Evolutionary conservation across 148 eudicot species (phyloP).

Genomic region (Persicaria maculosa): DNA sequence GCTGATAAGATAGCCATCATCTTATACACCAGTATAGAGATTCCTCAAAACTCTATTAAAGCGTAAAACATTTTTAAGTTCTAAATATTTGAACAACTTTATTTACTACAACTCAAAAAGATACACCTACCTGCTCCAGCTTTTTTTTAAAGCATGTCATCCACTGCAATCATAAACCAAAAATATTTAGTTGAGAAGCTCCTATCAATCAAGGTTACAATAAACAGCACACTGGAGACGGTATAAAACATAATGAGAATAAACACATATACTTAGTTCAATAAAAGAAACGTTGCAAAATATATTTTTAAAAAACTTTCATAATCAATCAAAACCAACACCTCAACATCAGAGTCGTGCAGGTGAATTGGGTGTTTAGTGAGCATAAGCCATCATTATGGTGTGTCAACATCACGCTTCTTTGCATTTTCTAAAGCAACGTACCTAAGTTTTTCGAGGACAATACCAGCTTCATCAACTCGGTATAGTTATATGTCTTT

Average conservation of each 20-base stretch:
- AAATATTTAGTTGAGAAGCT: background rate
- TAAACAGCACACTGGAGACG: background rate
- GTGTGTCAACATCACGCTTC: background rate
- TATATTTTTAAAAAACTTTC: no score
- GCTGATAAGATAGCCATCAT: background rate
- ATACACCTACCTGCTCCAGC: conserved; percentile 56
- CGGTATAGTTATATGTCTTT: conserved; percentile 89
- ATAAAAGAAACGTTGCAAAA: no score
- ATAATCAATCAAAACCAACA: background rate
- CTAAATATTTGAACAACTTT: background rate
- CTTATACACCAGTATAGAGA: background rate
- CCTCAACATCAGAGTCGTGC: background rate
- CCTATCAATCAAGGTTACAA: no score
- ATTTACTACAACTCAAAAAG: background rate
- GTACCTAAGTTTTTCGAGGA: conserved; percentile 95
- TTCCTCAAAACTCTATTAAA: no score
- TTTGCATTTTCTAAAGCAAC: background rate
- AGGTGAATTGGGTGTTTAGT: background rate
- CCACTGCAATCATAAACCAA: conserved; percentile 46
- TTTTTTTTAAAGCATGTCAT: conserved; percentile 85
- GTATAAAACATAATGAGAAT: no score
- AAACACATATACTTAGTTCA: no score
- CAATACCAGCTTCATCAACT: conserved; percentile 84
- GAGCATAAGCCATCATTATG: background rate
- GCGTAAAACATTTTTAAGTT: no score